A percentile compares a stretch with the other conserved stretches of the same genome.
Evolutionary conservation across 345 rosid species (phyloP).

Genomic region (Hevea brasiliensis): DNA sequence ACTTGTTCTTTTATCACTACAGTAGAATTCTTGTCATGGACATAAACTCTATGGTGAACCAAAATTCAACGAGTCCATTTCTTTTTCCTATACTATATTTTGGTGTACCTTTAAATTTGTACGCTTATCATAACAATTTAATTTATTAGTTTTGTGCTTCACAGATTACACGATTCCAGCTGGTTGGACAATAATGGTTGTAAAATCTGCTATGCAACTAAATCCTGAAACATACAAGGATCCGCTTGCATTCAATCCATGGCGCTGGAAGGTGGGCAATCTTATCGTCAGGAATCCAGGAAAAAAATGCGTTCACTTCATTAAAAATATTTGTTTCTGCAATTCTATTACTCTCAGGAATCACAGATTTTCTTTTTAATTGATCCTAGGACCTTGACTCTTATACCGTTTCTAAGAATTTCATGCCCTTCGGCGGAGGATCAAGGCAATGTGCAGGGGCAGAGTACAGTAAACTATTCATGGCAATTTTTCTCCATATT

Average conservation of each 20-base stretch:
- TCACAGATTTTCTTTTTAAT: not conserved
- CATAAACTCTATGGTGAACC: too few relatives aligned
- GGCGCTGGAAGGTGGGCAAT: slow-evolving; percentile 42
- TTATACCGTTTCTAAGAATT: slow-evolving; percentile 31
- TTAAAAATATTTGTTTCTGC: too few relatives aligned
- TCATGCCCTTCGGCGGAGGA: slow-evolving; percentile 54
- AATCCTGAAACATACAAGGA: slow-evolving; percentile 33
- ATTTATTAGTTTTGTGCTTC: too few relatives aligned
- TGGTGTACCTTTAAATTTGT: too few relatives aligned
- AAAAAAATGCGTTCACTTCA: too few relatives aligned
- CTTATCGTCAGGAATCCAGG: not conserved
- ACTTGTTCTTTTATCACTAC: too few relatives aligned
- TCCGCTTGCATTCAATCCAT: slow-evolving; percentile 46
- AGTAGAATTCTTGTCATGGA: too few relatives aligned
- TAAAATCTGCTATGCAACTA: slow-evolving; percentile 30
- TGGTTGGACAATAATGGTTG: slow-evolving; percentile 43
- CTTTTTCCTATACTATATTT: too few relatives aligned
- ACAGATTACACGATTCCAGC: slow-evolving; percentile 46
- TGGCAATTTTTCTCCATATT: slow-evolving; percentile 38
- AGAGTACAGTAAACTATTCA: slow-evolving; percentile 39
- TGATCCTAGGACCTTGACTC: slow-evolving; percentile 18
- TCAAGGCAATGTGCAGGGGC: slow-evolving; percentile 48
- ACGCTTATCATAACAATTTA: too few relatives aligned
- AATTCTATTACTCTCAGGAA: not conserved
- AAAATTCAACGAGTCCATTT: too few relatives aligned